Base-by-base conservation (phyloP, 1,284 basidiomycete species). In the Austroboletus sp. region DNA sequence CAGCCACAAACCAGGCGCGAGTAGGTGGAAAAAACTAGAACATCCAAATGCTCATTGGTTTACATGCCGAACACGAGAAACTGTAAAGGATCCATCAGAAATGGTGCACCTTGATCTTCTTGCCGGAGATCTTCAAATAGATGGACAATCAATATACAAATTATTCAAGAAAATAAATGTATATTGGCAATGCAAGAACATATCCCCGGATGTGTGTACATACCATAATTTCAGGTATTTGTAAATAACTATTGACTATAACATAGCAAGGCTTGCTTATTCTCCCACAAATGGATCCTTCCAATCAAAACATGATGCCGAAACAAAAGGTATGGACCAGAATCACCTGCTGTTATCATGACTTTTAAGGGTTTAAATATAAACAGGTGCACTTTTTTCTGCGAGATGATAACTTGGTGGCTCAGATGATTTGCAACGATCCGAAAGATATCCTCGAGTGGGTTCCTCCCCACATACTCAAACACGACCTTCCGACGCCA, bases 61-160 rank as follows among this genome's bases (percentile, higher is more conserved):
- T 15, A 25, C 7, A 15, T 33, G 30, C 9, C 4, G 11, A 25
- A 41, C 30, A 1, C 3, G 4, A 23, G 19, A 21, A 4, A 6
- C 30, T 6, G 12, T 37, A 15, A 13, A 34, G 6, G 7, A 37
- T 21, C 4, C 19, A 12, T n/a, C n/a, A 9, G 5, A 37, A 37
- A 25, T 8, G 8, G 11, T 37, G 4, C 35, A 37, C 9, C 19
- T 37, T 8, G 15, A 23, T 21, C 15, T 37, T 5, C 13, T 25
- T 15, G 13, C 15, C 15, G 21, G 21, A 2, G 8, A 13, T 9
- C 35, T 37, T 7, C 19, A n/a, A n/a, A 21, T 37, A 9, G 21
- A 37, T 23, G 75, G 72, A 0, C 64, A 63, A 38, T 61, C 67
- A 1, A 42, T 74, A 3, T 66, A 67, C 7, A 63, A 65, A 19